Base-by-base conservation (phyloP, 176 grass and related monocot genomes). In the Carex myosuroides region DNA sequence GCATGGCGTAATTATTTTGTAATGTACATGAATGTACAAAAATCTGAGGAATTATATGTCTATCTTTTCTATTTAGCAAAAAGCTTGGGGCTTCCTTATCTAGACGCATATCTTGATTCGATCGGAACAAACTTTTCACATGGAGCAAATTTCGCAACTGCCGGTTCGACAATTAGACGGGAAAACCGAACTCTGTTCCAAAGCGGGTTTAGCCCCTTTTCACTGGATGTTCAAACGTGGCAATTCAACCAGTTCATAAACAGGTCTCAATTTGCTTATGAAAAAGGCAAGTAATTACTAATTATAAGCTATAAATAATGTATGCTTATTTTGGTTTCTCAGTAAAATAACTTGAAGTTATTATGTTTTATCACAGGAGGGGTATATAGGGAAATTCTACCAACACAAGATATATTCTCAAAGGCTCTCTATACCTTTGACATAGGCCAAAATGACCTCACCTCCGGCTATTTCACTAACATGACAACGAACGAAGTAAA, bases 361-460 rank as follows among this genome's bases (percentile, higher is more conserved):
- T 18, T 78, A 22, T 81, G 8, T 74, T 39, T 85, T 70, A 24
- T 54, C 48, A 24, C 52, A 93, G 91, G 86, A 42, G 96, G 93
- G 35, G 80, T 94, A 71, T 99, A 90, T 60, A 92, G 55, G 83
- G 83, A 85, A 83, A 62, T 94, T 60, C 83, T 99, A 48, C 96
- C 96, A 12, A 93, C 82, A 35, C 76, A 88, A 8, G 90, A 95
- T 59, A 89, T 89, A 79, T 95, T 94, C 90, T 94, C 96, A 37
- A 85, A 91, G 77, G 91, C 96, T 13, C 89, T 99, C 6, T 99
- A 99, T 85, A 95, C 96, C 48, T 99, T 99, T 8, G 96, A 99
- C 74, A 95, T 99, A 3, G 96, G 96, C 22, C 96, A 99, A 84
- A 99, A 99, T 16, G 96, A 95, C 84, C 89, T 99, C 62, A 99